Conservation (phyloP, 179 eudicot genomes). For the Pouteria campechiana region DNA sequence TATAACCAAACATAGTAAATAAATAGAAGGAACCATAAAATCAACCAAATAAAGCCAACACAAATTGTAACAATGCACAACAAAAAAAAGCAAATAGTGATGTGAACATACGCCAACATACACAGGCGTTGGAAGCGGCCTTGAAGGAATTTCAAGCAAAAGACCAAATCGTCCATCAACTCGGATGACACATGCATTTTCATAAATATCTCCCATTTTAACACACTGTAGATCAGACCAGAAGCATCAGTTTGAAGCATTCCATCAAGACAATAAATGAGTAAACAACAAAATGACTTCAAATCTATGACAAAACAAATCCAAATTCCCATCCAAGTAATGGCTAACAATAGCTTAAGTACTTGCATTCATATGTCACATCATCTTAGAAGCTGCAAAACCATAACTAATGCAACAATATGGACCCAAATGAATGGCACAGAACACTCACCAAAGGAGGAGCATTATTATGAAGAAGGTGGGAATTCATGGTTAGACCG, state of each 20-base stretch:
- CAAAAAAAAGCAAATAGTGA: background rate
- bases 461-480: conserved; percentile 74
- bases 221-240: conserved; percentile 39
- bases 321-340: no score
- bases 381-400: no score
- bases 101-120: conserved; percentile 64
- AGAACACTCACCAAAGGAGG: conserved; percentile 62
- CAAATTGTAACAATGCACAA: conserved; percentile 1
- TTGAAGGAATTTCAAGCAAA: conserved; percentile 69
- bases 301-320: background rate
- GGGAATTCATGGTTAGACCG: conserved; percentile 87
- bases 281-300: no score
- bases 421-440: no score
- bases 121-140: conserved; percentile 73
- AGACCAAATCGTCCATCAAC: conserved; percentile 73
- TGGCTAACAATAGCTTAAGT: no score
- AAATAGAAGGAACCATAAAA: no score
- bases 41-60: conserved; percentile 1
- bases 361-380: no score
- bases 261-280: no score
- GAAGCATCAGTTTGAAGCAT: no score
- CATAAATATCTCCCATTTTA: conserved; percentile 73
- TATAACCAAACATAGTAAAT: no score
- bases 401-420: no score
- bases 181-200: conserved; percentile 60